Evolutionary conservation across 2,329 filamentous ascomycete genomes (phyloP).

Genomic region (Plectosphaerella cucumerina): DNA sequence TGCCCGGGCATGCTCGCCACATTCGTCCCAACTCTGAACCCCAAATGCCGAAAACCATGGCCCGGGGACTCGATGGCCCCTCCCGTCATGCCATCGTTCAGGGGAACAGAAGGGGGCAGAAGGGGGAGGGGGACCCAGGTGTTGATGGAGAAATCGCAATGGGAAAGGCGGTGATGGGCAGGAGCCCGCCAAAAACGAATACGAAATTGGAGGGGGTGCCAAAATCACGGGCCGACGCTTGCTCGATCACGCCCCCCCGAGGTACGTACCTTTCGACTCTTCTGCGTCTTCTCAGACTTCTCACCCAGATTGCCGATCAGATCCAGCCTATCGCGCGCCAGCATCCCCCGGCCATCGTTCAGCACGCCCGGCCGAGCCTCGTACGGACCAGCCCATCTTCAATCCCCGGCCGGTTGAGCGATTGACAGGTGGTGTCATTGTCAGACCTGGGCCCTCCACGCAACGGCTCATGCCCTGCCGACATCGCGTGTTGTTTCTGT

Average conservation of each 20-base stretch:
- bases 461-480: neutral
- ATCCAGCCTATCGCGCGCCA: conserved; percentile 4
- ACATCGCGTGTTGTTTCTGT: neutral
- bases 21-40: too few species aligned
- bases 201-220: conserved; percentile 8
- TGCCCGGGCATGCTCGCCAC: too few species aligned
- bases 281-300: neutral
- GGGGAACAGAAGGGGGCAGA: too few species aligned
- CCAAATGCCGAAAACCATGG: too few species aligned
- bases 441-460: neutral
- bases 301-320: conserved; percentile 9
- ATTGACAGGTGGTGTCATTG: neutral
- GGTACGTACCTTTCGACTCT: too few species aligned
- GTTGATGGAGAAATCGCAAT: too few species aligned
- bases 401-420: neutral
- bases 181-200: conserved; percentile 6
- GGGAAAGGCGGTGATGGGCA: neutral
- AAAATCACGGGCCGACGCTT: neutral
- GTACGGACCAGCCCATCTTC: neutral
- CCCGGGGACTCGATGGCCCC: too few species aligned
- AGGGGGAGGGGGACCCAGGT: too few species aligned
- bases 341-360: neutral
- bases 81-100: too few species aligned
- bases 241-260: too few species aligned
- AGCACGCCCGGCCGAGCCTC: neutral